phyloP scores from a whole-genome alignment of 345 rosid genomes.

The Dovyalis caffra region DNA sequence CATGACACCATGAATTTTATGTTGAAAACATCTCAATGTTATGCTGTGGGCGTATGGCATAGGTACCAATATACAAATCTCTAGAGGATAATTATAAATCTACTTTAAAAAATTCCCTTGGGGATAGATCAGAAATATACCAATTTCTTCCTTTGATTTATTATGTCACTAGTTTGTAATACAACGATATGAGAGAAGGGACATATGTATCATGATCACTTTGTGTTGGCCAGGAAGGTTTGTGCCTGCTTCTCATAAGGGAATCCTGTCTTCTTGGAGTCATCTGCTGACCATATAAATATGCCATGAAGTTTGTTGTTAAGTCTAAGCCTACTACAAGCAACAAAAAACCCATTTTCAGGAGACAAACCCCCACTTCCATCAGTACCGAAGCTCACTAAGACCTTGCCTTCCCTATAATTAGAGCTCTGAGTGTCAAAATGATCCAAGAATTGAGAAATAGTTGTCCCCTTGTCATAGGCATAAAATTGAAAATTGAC shows the following conservation, averaged over 20 bases:
- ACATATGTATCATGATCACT: constrained; percentile 8
- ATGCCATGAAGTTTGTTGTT: constrained; percentile 49
- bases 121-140: too few species aligned
- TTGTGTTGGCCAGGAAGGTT: constrained; percentile 22
- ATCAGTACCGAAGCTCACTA: constrained; percentile 50
- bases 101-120: too few species aligned
- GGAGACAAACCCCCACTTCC: constrained; percentile 47
- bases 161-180: neutral
- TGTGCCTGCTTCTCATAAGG: constrained; percentile 40
- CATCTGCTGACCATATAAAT: constrained; percentile 60
- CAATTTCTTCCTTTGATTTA: too few species aligned
- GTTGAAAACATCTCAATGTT: too few species aligned
- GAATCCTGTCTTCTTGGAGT: constrained; percentile 48
- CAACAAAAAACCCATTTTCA: constrained; percentile 43
- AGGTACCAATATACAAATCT: too few species aligned
- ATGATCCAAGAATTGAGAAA: constrained; percentile 39
- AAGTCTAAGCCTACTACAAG: constrained; percentile 34
- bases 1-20: too few species aligned
- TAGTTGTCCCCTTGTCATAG: constrained; percentile 38
- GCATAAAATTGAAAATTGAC: constrained; percentile 65
- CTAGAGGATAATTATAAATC: too few species aligned
- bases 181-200: neutral
- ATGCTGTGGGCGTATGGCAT: too few species aligned
- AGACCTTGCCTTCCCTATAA: constrained; percentile 42
- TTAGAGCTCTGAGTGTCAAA: constrained; percentile 38